These are phyloP conservation scores for Clausena lansium DNA, from an alignment of 345 rosid species.

Conservation along the genomic window DNA sequence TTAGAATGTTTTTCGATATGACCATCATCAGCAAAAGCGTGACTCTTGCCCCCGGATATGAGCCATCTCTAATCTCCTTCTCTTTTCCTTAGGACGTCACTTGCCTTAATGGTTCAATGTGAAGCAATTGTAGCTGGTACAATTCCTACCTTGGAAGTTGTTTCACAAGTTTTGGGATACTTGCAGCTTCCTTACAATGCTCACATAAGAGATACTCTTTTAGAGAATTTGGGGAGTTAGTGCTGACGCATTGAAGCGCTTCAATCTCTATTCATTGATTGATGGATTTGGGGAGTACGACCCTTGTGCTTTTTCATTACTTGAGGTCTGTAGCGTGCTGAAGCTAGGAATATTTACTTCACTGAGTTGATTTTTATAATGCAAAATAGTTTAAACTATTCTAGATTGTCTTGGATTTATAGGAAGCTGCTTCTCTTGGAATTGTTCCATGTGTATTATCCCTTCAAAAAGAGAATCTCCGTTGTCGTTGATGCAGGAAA, in stretches of 20 bases:
- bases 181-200: constrained; percentile 73
- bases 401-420: constrained; percentile 17
- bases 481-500: constrained; percentile 57
- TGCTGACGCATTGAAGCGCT: constrained; percentile 44
- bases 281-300: constrained; percentile 98
- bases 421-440: constrained; percentile 88
- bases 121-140: constrained; percentile 61
- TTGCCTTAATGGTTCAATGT: constrained; percentile 72
- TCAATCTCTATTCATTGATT: constrained; percentile 58
- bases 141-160: constrained; percentile 66
- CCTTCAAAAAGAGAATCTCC: constrained; percentile 62
- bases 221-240: constrained; percentile 64
- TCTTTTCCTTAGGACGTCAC: constrained; percentile 56
- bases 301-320: constrained; percentile 85
- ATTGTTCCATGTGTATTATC: constrained; percentile 57
- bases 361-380: background rate
- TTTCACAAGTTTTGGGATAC: constrained; percentile 86
- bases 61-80: constrained; percentile 11
- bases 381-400: constrained; percentile 1
- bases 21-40: too few species aligned
- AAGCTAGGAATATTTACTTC: constrained; percentile 14
- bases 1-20: background rate
- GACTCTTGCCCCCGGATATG: too few species aligned
- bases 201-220: constrained; percentile 53
- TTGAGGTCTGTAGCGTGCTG: constrained; percentile 56